These are phyloP conservation scores for Magnaporthiopsis rhizophila DNA, from an alignment of 2,329 filamentous ascomycete genomes.

Conservation along the genomic window DNA sequence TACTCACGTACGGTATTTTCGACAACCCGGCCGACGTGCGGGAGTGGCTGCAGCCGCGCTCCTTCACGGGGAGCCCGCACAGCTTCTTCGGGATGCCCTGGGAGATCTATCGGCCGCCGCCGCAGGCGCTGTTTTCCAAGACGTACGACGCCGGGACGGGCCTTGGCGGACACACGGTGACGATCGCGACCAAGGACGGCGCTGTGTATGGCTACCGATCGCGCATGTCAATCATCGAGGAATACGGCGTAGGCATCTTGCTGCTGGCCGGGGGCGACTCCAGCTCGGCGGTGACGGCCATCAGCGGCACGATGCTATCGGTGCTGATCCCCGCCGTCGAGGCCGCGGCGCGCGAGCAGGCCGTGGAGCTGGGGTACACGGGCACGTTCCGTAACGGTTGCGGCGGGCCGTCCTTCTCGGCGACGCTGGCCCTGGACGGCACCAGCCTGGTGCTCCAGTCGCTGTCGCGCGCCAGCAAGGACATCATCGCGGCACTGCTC, in stretches of 20 bases:
- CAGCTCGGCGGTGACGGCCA: constrained; percentile 8
- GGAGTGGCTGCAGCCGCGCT: constrained; percentile 15
- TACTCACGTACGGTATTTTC: constrained; percentile 11
- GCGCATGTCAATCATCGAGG: constrained; percentile 14
- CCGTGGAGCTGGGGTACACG: constrained; percentile 9
- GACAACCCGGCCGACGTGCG: constrained; percentile 8
- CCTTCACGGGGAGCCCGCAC: constrained; percentile 12
- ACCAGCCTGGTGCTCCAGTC: constrained; percentile 1
- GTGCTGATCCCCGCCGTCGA: constrained; percentile 14
- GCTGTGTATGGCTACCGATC: constrained; percentile 15
- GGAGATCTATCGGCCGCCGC: constrained; percentile 17
- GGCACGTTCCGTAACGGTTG: constrained; percentile 10
- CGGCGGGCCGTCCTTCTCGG: constrained; percentile 7
- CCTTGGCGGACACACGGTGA: constrained; percentile 13
- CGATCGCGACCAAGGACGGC: constrained; percentile 15
- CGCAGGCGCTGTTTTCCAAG: constrained; percentile 13
- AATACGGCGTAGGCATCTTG: constrained; percentile 16
- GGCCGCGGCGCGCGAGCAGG: constrained; percentile 11
- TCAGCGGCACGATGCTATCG: constrained; percentile 12
- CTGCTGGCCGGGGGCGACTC: constrained; percentile 15
- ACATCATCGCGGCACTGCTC: constrained; percentile 11
- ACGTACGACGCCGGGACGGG: constrained; percentile 7
- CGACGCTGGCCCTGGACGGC: constrained; percentile 7
- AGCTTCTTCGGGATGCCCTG: constrained; percentile 15
- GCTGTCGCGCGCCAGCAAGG: constrained; percentile 9